A percentile compares a stretch with the other conserved stretches of the same genome.
Conservation (phyloP, 352 stramenopile species). For the Phytophthora meadii region DNA sequence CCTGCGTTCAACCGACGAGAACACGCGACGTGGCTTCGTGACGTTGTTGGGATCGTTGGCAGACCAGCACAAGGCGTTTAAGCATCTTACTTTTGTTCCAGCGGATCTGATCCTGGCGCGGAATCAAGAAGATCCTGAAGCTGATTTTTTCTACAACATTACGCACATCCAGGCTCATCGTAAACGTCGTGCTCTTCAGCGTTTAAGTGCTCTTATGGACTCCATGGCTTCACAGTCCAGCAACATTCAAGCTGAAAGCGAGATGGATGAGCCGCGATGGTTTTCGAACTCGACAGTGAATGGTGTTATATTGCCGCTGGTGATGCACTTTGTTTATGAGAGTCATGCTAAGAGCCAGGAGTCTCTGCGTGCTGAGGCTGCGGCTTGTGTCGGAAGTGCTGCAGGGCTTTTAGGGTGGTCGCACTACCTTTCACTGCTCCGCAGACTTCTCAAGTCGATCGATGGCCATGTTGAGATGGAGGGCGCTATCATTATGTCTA, state of each 20-base stretch:
- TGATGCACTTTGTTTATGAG: constrained; percentile 97
- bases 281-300: constrained; percentile 92
- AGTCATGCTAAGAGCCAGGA: constrained; percentile 94
- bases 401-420: constrained; percentile 94
- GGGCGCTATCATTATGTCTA: constrained; percentile 84
- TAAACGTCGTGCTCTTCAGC: constrained; percentile 91
- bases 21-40: constrained; percentile 86
- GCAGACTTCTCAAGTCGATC: constrained; percentile 93
- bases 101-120: constrained; percentile 72
- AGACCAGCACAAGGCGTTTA: constrained; percentile 48
- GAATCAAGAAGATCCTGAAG: constrained; percentile 90
- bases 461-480: constrained; percentile 94
- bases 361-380: constrained; percentile 93
- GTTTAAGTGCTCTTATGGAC: constrained; percentile 89
- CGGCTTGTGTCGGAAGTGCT: constrained; percentile 92
- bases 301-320: constrained; percentile 95
- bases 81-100: constrained; percentile 65
- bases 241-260: constrained; percentile 11
- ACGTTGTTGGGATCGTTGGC: constrained; percentile 79
- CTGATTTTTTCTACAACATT: constrained; percentile 99
- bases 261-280: constrained; percentile 35
- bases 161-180: constrained; percentile 98
- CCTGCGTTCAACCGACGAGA: constrained; percentile 77
- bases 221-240: constrained; percentile 61
- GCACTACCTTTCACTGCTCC: constrained; percentile 95